Conservation (phyloP, 768 basidiomycete species). For the Lentinus brumalis region DNA sequence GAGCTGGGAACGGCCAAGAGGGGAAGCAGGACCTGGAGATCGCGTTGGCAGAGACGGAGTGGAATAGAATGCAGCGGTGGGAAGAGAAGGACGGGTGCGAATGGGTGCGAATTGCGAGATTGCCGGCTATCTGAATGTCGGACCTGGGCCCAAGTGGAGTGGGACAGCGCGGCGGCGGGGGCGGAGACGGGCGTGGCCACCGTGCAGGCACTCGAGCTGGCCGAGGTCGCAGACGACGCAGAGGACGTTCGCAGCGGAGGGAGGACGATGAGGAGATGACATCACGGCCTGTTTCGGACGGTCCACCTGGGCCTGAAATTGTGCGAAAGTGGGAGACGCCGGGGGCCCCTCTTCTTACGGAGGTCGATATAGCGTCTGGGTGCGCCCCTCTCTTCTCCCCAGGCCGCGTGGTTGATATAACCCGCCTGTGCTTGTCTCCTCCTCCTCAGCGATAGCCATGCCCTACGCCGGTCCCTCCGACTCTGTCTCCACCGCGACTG, state of each 20-base stretch:
- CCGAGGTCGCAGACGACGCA: too few species aligned
- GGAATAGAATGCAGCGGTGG: neutral
- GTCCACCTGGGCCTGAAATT: too few species aligned
- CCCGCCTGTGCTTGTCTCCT: neutral
- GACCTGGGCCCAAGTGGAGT: conserved; percentile 21
- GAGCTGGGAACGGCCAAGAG: conserved; percentile 11
- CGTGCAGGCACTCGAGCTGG: neutral
- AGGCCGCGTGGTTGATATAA: neutral
- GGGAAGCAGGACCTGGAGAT: neutral
- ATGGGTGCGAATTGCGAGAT: conserved; percentile 4
- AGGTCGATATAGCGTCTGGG: too few species aligned
- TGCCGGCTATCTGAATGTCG: conserved; percentile 8
- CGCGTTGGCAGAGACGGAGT: conserved; percentile 4
- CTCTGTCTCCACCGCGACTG: conserved; percentile 18
- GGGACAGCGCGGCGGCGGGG: conserved; percentile 1
- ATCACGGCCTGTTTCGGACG: too few species aligned
- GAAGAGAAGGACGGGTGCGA: neutral
- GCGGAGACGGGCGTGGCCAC: neutral
- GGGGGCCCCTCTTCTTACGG: neutral
- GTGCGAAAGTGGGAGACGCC: too few species aligned
- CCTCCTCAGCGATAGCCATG: conserved; percentile 18
- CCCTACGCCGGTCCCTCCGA: conserved; percentile 30
- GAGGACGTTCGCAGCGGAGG: neutral
- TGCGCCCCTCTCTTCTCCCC: neutral
- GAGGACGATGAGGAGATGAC: too few species aligned